These are phyloP conservation scores for Plasmodium adleri DNA, from an alignment of 169 alveolate species.

Conservation along the genomic window DNA sequence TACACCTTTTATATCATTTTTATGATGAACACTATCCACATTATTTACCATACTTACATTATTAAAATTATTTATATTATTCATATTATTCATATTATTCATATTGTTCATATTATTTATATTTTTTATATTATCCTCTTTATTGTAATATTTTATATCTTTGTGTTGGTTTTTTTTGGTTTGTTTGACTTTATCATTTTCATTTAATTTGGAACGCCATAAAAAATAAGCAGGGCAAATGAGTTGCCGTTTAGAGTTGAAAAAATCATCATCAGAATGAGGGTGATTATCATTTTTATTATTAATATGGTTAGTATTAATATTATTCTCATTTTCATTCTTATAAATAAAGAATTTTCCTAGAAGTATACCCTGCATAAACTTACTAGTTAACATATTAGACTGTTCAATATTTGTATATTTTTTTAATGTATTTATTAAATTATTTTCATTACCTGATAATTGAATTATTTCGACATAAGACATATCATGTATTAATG, in stretches of 20 bases:
- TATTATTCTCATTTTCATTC: background rate
- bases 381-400: slow-evolving; percentile 41
- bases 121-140: no score
- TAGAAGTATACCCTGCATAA: slow-evolving; percentile 15
- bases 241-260: slow-evolving; percentile 25
- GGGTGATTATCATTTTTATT: background rate
- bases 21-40: background rate
- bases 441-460: slow-evolving; percentile 19
- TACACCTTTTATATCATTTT: background rate
- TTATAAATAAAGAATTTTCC: slow-evolving; percentile 59
- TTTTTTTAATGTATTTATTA: slow-evolving; percentile 16
- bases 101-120: background rate
- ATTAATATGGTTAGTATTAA: background rate
- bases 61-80: slow-evolving; percentile 1
- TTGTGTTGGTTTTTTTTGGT: background rate
- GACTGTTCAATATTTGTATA: slow-evolving; percentile 55
- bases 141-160: no score
- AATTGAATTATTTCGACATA: slow-evolving; percentile 56
- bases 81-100: background rate
- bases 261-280: slow-evolving; percentile 16
- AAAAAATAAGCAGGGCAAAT: slow-evolving; percentile 65
- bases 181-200: slow-evolving; percentile 8
- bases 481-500: slow-evolving; percentile 86
- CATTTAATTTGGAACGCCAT: slow-evolving; percentile 39
- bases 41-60: background rate